Percentiles rank a stretch among this genome's conserved stretches.
phyloP scores from a whole-genome alignment of 768 basidiomycete genomes.

The Lactarius tabidus region DNA sequence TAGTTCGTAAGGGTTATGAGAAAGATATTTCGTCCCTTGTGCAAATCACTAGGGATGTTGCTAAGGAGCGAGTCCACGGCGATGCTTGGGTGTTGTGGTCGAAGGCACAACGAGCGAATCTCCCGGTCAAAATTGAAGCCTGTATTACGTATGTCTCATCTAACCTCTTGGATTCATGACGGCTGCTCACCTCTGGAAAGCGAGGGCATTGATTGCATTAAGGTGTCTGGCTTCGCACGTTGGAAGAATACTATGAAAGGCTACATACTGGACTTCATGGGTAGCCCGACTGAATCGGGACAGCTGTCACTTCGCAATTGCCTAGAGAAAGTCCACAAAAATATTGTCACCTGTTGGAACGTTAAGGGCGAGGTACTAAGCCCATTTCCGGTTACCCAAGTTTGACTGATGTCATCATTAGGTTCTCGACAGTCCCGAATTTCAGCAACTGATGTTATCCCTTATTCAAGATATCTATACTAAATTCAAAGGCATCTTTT shows the following conservation, averaged over 20 bases:
- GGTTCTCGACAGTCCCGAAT: background rate
- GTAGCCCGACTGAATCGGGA: background rate
- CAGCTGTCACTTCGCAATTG: background rate
- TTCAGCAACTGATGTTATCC: background rate
- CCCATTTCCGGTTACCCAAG: background rate
- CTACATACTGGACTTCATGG: background rate
- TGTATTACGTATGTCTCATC: background rate
- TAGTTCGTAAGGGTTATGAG: background rate
- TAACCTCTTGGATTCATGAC: background rate
- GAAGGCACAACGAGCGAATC: background rate
- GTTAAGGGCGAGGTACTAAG: background rate
- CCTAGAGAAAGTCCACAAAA: background rate
- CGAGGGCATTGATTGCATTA: background rate
- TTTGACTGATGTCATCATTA: background rate
- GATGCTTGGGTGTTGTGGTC: background rate
- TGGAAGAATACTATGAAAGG: background rate
- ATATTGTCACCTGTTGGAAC: background rate
- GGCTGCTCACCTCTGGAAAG: background rate
- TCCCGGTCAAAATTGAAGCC: background rate
- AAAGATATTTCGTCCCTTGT: background rate
- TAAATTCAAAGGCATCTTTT: background rate
- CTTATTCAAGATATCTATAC: background rate
- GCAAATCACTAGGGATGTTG: background rate
- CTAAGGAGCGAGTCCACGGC: background rate
- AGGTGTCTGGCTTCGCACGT: background rate